phyloP scores from a whole-genome alignment of 495 filamentous ascomycete genomes.

The Corynascus novoguineensis region DNA sequence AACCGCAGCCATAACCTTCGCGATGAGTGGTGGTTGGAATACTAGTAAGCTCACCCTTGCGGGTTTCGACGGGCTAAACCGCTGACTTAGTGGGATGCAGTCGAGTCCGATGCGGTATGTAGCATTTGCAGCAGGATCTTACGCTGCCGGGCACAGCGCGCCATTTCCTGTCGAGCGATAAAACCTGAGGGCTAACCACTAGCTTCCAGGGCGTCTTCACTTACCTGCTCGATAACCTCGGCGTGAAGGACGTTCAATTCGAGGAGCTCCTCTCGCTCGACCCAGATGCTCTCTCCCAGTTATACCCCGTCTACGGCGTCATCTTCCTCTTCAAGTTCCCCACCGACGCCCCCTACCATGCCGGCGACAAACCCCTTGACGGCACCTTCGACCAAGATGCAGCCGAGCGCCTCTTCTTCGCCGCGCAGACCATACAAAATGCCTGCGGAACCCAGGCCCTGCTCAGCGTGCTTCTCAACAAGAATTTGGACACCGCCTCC shows the following conservation, averaged over 20 bases:
- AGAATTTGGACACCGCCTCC: slow-evolving; percentile 39
- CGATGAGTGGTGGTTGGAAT: slow-evolving; percentile 57
- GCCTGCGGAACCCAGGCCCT: slow-evolving; percentile 97
- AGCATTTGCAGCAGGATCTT: slow-evolving; percentile 12
- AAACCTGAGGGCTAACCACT: slow-evolving; percentile 12
- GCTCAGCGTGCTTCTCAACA: slow-evolving; percentile 86
- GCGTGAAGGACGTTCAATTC: slow-evolving; percentile 89
- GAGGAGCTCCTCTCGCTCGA: slow-evolving; percentile 93
- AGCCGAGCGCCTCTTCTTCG: slow-evolving; percentile 80
- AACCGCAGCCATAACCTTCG: slow-evolving; percentile 16
- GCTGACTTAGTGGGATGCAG: slow-evolving; percentile 49
- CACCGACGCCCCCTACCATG: slow-evolving; percentile 59
- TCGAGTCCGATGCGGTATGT: slow-evolving; percentile 90
- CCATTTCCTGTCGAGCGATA: background rate
- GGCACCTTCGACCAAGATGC: slow-evolving; percentile 73
- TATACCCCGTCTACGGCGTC: slow-evolving; percentile 87
- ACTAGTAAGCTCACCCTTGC: slow-evolving; percentile 39
- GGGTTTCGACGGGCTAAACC: background rate
- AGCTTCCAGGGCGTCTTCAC: slow-evolving; percentile 88
- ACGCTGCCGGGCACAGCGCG: background rate
- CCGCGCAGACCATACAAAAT: slow-evolving; percentile 97
- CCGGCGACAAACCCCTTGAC: slow-evolving; percentile 60
- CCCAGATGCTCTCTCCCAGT: slow-evolving; percentile 66
- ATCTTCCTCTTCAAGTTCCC: slow-evolving; percentile 99
- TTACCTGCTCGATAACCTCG: slow-evolving; percentile 84